Evolutionary conservation across 345 rosid genomes (phyloP), one percentile per base, ranked within the genome.

Genomic region (Eucalyptus paniculata): DNA sequence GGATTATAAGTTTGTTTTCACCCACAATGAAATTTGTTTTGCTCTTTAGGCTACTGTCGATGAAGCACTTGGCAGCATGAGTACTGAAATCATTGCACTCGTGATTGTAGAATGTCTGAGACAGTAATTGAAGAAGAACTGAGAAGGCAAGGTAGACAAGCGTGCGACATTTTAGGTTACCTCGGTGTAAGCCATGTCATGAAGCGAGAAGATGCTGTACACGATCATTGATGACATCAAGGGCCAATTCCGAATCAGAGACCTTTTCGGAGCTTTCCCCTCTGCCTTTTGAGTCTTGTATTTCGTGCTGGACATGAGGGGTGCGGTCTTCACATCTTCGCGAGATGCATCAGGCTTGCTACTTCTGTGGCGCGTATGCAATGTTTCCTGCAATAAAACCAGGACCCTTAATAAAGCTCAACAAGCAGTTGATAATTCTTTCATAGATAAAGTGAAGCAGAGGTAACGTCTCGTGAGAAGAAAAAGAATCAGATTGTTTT

Each of bases 111-210:
- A 17, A 51, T 28, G 23, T 7, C 56, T 51, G 56, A 51, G 56
- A 80, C 42, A 32, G 34, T 50, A 40, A 86, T 37, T 11, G 56
- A 86, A 34, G 77, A 65, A 0, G 62, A 32, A 50, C 37, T 8
- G 87, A 11, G 54, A 86, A 89, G 40, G 49, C 8, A 9, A 18
- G 44, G 67, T 12, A n/a, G 34, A 82, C 26, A 32, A 34, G 21
- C 13, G 11, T 7, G 13, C 8, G 32, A 21, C 34, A 21, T 30
- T 24, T 17, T 28, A 56, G 21, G 5, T 30, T 92, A 96, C 99
- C 98, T 97, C 99, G 6, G 96, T 82, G 92, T 96, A 96, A 90
- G 96, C 98, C 99, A 98, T 96, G 88, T 98, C 95, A 85, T 96
- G 96, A 87, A 98, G 98, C 24, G 97, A 94, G 92, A 97, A 95